Percentiles rank a stretch among this genome's conserved stretches.
phyloP scores from a whole-genome alignment of 257 asterid species.

The Cruciata laevipes region DNA sequence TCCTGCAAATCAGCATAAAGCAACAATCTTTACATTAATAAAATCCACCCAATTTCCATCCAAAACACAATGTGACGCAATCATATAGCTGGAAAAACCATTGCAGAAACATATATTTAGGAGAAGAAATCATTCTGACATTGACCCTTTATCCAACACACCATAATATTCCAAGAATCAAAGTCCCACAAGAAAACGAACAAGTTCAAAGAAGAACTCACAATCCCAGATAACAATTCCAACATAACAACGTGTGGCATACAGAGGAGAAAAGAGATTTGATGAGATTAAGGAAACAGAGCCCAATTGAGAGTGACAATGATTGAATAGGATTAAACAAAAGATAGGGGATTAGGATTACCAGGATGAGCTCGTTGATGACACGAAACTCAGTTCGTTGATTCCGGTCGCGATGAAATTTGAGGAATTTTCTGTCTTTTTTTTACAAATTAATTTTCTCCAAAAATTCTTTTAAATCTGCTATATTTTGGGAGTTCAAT shows the following conservation, averaged over 20 bases:
- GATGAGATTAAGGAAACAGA: not conserved
- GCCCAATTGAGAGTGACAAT: not conserved
- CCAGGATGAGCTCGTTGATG: constrained; percentile 14
- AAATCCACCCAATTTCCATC: not conserved
- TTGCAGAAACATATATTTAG: not conserved
- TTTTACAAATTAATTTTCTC: not conserved
- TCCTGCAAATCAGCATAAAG: constrained; percentile 5
- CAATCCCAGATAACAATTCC: not conserved
- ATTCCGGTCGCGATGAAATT: constrained; percentile 1
- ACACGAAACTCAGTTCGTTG: constrained; percentile 12
- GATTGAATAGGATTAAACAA: not conserved
- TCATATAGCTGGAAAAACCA: constrained; percentile 1
- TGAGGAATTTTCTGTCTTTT: not conserved
- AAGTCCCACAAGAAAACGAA: not conserved
- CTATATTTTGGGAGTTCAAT: not conserved
- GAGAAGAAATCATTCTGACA: not conserved
- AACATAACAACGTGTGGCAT: not conserved
- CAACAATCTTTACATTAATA: constrained; percentile 4
- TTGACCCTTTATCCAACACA: not conserved
- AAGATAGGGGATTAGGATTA: not conserved
- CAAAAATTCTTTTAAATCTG: not conserved
- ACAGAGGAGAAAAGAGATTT: not conserved
- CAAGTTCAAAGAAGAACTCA: not conserved
- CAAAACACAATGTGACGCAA: not conserved
- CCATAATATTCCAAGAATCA: not conserved